phyloP scores from a whole-genome alignment of 176 grass and related monocot genomes.

The Eragrostis curvula region DNA sequence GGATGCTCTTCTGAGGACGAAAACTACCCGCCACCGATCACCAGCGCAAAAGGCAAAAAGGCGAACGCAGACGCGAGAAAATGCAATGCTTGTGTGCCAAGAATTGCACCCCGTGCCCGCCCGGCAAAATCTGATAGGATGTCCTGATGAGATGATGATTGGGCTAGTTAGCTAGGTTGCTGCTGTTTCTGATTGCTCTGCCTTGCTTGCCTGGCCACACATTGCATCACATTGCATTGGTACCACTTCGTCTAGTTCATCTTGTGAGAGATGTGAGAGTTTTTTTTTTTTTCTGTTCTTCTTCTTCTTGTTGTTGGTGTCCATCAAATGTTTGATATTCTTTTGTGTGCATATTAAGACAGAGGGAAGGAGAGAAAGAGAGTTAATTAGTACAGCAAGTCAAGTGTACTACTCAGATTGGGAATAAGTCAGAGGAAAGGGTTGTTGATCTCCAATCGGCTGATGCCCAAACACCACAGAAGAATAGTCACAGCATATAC shows the following conservation, averaged over 20 bases:
- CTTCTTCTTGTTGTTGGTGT: conserved; percentile 17
- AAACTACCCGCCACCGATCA: not conserved
- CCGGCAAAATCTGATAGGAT: conserved; percentile 25
- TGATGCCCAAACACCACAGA: no score
- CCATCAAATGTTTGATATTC: conserved; percentile 67
- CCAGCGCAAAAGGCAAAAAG: conserved; percentile 19
- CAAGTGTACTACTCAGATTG: no score
- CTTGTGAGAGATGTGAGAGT: conserved; percentile 49
- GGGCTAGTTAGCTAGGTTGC: conserved; percentile 23
- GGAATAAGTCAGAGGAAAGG: no score
- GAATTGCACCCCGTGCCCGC: conserved; percentile 52
- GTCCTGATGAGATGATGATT: conserved; percentile 15
- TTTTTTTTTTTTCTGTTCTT: not conserved
- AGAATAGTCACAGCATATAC: no score
- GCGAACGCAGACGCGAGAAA: not conserved
- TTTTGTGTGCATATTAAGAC: conserved; percentile 86
- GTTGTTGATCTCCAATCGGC: no score
- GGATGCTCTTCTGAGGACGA: conserved; percentile 66
- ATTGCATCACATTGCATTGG: conserved; percentile 3
- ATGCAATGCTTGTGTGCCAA: conserved; percentile 48
- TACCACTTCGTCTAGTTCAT: conserved; percentile 39
- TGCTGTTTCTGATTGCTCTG: conserved; percentile 23
- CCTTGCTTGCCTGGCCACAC: conserved; percentile 10
- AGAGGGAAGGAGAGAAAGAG: not conserved
- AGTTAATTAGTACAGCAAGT: no score